Conservation (phyloP, 257 asterid species). For the Nicotiana undulata region DNA sequence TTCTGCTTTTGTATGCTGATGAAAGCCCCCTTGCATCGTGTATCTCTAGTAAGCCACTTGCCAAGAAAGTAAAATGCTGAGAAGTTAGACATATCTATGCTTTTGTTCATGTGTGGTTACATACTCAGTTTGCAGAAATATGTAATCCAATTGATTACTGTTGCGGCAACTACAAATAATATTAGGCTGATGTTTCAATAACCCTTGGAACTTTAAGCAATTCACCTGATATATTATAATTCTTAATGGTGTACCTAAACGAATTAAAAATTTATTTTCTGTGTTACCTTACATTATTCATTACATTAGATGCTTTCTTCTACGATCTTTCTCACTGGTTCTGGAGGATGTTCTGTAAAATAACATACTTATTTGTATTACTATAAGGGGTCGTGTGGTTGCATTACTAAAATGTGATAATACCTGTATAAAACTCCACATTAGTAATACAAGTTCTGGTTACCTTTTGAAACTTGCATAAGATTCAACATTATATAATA, state of each 20-base stretch:
- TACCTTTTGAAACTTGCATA: too few relatives aligned
- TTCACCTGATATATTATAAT: not conserved
- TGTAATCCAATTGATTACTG: not conserved
- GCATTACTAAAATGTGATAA: too few relatives aligned
- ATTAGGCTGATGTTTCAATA: too few relatives aligned
- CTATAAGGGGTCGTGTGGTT: not conserved
- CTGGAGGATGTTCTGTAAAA: not conserved
- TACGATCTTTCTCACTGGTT: not conserved
- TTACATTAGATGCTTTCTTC: not conserved
- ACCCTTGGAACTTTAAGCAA: not conserved
- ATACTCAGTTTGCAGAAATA: not conserved
- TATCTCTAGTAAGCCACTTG: not conserved
- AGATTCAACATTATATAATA: too few relatives aligned
- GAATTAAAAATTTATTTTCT: not conserved
- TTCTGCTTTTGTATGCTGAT: not conserved
- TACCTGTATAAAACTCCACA: too few relatives aligned
- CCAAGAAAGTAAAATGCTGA: not conserved
- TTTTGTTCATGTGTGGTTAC: not conserved
- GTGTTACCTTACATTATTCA: not conserved
- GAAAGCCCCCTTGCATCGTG: not conserved
- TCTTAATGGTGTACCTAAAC: not conserved
- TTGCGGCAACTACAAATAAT: not conserved
- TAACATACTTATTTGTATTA: not conserved
- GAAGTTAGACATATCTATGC: not conserved
- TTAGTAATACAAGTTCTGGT: too few relatives aligned